A percentile compares a stretch with the other conserved stretches of the same genome.
Evolutionary conservation across 1,284 basidiomycete genomes (phyloP).

Genomic region (Boletus smithii): DNA sequence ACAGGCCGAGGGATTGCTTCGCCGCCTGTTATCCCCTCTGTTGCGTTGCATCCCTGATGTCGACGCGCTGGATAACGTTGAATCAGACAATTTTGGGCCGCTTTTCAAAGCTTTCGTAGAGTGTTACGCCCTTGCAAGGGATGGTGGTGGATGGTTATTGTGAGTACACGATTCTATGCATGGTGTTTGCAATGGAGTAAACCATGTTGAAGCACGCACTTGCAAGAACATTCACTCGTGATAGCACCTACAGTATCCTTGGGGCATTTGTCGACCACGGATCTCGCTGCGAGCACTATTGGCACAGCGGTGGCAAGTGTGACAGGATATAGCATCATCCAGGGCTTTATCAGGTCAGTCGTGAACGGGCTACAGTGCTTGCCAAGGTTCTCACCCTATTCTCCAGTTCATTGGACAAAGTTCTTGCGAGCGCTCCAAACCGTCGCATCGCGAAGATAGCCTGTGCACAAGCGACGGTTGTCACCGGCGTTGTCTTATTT

Average conservation of each 20-base stretch:
- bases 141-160: constrained; percentile 29
- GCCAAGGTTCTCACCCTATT: not conserved
- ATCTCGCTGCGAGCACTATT: constrained; percentile 30
- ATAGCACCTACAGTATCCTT: constrained; percentile 28
- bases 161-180: constrained; percentile 7
- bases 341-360: constrained; percentile 27
- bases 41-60: constrained; percentile 17
- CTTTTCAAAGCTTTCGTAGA: constrained; percentile 16
- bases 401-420: constrained; percentile 23
- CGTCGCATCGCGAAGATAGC: constrained; percentile 17
- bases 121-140: constrained; percentile 21
- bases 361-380: not conserved
- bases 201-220: constrained; percentile 14
- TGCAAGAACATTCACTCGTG: constrained; percentile 30
- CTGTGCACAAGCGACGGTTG: constrained; percentile 22
- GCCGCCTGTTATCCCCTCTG: constrained; percentile 20
- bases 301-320: constrained; percentile 25
- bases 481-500: constrained; percentile 25
- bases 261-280: constrained; percentile 27
- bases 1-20: constrained; percentile 18
- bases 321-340: constrained; percentile 29
- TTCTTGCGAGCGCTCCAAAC: constrained; percentile 16
- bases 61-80: constrained; percentile 19
- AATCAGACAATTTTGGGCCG: constrained; percentile 4
- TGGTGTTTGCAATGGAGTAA: constrained; percentile 3